phyloP scores from a whole-genome alignment of 2,329 filamentous ascomycete genomes.

The Nemania sp. region DNA sequence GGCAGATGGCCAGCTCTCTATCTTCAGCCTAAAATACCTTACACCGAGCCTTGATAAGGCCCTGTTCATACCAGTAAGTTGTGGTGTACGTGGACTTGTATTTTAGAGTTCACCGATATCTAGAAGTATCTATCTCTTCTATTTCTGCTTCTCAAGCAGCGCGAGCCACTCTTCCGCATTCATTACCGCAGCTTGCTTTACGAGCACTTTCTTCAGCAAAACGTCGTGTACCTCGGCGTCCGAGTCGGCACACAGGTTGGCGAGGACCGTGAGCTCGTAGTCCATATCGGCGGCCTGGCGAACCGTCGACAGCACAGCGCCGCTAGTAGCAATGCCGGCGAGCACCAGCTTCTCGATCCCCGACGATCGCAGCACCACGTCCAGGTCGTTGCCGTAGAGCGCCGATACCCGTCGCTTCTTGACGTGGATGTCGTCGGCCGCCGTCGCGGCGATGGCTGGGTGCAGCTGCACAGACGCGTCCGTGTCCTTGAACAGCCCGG shows the following conservation, averaged over 20 bases:
- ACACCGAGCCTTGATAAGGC: too few species aligned
- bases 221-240: slow-evolving; percentile 42
- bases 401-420: slow-evolving; percentile 45
- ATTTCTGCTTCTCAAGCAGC: background rate
- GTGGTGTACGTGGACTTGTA: too few species aligned
- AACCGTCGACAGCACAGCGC: slow-evolving; percentile 45
- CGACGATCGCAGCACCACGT: slow-evolving; percentile 41
- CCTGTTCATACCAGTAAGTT: too few species aligned
- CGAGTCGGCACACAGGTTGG: slow-evolving; percentile 43
- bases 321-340: slow-evolving; percentile 42
- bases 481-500: slow-evolving; percentile 35
- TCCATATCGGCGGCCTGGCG: slow-evolving; percentile 44
- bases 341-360: slow-evolving; percentile 40
- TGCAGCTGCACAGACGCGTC: slow-evolving; percentile 31
- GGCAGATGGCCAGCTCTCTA: too few species aligned
- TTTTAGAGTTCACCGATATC: too few species aligned
- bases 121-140: background rate
- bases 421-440: slow-evolving; percentile 38
- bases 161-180: slow-evolving; percentile 39
- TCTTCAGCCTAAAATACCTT: too few species aligned
- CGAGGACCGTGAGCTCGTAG: slow-evolving; percentile 41
- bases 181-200: slow-evolving; percentile 37
- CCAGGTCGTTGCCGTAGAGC: slow-evolving; percentile 42
- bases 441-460: slow-evolving; percentile 15
- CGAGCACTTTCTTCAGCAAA: slow-evolving; percentile 42